phyloP scores from a whole-genome alignment of 202 grass and related monocot genomes.

The Carex arenaria region DNA sequence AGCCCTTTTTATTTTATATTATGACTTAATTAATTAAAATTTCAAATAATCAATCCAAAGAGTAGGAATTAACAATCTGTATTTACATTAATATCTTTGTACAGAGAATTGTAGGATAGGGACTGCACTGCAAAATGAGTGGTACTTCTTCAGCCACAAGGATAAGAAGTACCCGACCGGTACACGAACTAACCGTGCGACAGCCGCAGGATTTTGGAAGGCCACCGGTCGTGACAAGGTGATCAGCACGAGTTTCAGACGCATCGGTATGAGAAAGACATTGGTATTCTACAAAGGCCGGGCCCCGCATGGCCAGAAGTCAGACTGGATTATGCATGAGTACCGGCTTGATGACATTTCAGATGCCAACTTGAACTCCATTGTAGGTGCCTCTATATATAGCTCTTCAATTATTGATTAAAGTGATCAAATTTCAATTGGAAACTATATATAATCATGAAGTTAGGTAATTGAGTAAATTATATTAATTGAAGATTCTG shows the following conservation, averaged over 20 bases:
- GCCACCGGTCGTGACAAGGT: conserved; percentile 87
- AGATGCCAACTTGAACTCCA: conserved; percentile 20
- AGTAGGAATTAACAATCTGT: background rate
- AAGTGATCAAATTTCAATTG: background rate
- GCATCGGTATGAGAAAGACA: conserved; percentile 97
- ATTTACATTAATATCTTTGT: background rate
- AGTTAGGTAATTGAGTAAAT: conserved; percentile 8
- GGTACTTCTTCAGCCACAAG: conserved; percentile 99
- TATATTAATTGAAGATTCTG: background rate
- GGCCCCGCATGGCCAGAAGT: conserved; percentile 84
- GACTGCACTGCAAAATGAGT: conserved; percentile 76
- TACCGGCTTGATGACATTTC: conserved; percentile 69
- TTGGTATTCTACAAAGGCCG: conserved; percentile 96
- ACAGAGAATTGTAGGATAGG: conserved; percentile 77
- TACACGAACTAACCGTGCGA: conserved; percentile 85
- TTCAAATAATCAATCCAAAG: background rate
- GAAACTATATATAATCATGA: background rate
- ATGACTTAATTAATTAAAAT: background rate
- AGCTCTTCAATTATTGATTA: background rate
- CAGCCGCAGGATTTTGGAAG: conserved; percentile 85
- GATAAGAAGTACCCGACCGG: conserved; percentile 97
- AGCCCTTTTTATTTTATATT: background rate
- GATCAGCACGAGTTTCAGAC: conserved; percentile 41
- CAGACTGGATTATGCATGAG: conserved; percentile 99
- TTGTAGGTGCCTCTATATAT: conserved; percentile 32